These are phyloP conservation scores for Epichloe coenophiala DNA, from an alignment of 2,329 filamentous ascomycete species.

Conservation along the genomic window DNA sequence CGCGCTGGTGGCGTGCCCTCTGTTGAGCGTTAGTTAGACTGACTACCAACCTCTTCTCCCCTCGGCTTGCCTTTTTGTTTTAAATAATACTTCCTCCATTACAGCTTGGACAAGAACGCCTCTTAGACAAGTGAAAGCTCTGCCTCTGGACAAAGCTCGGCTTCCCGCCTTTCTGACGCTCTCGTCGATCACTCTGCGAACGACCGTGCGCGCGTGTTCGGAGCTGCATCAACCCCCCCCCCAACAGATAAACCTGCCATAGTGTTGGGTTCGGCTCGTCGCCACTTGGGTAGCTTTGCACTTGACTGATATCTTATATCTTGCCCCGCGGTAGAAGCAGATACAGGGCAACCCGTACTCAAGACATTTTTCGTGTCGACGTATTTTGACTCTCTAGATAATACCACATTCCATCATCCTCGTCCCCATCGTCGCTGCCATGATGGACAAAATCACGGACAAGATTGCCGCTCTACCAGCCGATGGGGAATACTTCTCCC, in stretches of 20 bases:
- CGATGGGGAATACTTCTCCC: conserved; percentile 76
- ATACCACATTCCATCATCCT: background rate
- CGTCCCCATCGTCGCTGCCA: background rate
- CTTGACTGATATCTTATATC: background rate
- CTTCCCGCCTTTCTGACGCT: background rate
- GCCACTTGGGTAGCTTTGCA: background rate
- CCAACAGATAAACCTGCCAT: background rate
- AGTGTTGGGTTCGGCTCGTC: background rate
- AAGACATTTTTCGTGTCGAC: background rate
- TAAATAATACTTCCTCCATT: too few relatives aligned
- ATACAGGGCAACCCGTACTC: background rate
- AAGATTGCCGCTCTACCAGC: conserved; percentile 84
- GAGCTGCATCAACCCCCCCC: background rate
- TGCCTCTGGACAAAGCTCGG: background rate
- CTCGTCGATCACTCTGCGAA: background rate
- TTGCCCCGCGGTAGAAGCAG: background rate
- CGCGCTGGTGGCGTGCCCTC: background rate
- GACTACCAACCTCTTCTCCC: background rate
- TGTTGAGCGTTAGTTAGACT: background rate
- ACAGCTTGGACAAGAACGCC: too few relatives aligned
- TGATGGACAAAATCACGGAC: conserved; percentile 81
- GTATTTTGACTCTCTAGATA: background rate
- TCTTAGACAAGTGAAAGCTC: too few relatives aligned
- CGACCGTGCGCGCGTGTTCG: background rate
- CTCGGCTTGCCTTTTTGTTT: background rate